Evolutionary conservation across 441 rosid genomes (phyloP), one percentile per base, ranked within the genome.

Genomic region (Brassica balearica): DNA sequence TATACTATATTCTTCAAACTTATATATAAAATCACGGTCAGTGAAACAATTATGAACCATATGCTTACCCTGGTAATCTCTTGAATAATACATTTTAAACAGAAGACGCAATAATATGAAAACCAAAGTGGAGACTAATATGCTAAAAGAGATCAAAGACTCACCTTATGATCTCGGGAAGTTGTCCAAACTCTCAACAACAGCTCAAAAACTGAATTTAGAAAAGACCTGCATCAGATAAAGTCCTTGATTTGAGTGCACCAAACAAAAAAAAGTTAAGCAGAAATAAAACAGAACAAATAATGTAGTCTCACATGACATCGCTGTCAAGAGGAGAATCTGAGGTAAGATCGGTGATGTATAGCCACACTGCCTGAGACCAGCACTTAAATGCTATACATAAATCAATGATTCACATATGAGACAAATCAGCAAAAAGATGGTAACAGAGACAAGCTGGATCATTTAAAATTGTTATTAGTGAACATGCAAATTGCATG

Each of bases 141-240:
- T 53, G n/a, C 55, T 60, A 22, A 27, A 65, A 61, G 32, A 76
- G 38, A 75, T 14, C 43, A 65, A 32, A 51, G 25, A 34, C 74
- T 75, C 80, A 96, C 99, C 97, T 92, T 94, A 71, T 86, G 89
- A 85, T 94, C 99, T 34, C 97, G 90, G 38, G 99, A 94, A 81
- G 90, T 75, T 62, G 97, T 92, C 99, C 99, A 96, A 76, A 90
- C 98, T 84, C 93, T 88, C 84, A 96, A 86, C 69, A 96, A 65
- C 82, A 96, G 93, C 90, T 96, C 99, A 90, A 96, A 96, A 76
- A 89, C 96, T 78, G 99, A 93, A 86, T 93, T 94, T 51, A 96
- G 80, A 83, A 85, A 92, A 63, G 98, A 96, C 98, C 99, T 96
- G 88, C 79, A 77, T 77, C 71, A 75, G 74, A 82, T 74, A 41